A percentile compares a stretch with the other conserved stretches of the same genome.
Conservation (phyloP, 2,329 filamentous ascomycete genomes). For the Fusarium marasasianum region DNA sequence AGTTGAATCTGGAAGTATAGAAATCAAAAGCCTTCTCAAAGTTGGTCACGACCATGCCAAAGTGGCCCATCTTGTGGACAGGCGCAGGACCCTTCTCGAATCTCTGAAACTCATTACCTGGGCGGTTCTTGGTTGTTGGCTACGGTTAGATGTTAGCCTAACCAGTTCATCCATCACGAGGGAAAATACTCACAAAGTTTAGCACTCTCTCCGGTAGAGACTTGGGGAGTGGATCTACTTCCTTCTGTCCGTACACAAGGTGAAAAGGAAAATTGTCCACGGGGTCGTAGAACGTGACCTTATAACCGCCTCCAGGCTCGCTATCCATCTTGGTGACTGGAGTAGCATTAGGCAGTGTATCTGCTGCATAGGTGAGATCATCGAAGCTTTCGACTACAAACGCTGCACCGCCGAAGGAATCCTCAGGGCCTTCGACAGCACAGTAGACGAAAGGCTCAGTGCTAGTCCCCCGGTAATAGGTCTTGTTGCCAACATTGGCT, state of each 20-base stretch:
- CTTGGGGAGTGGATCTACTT: neutral
- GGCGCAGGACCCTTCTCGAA: neutral
- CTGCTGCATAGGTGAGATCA: neutral
- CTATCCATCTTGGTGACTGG: neutral
- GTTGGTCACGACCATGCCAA: neutral
- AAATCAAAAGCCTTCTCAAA: neutral
- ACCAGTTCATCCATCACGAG: rapidly evolving
- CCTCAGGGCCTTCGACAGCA: neutral
- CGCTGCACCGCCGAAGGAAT: neutral
- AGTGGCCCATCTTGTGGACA: neutral
- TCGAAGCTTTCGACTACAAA: neutral
- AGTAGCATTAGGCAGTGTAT: neutral
- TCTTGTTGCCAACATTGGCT: rapidly evolving
- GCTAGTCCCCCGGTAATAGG: neutral
- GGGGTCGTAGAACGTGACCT: neutral
- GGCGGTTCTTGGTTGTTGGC: neutral
- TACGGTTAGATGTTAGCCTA: neutral
- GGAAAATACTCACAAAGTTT: neutral
- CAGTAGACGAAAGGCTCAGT: neutral
- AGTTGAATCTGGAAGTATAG: neutral
- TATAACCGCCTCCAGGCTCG: neutral
- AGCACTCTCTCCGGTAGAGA: neutral
- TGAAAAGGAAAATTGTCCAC: neutral
- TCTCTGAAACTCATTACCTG: neutral
- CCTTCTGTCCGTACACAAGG: neutral